Evolutionary conservation across 495 filamentous ascomycete genomes (phyloP).

Genomic region (Xylaria cubensis): DNA sequence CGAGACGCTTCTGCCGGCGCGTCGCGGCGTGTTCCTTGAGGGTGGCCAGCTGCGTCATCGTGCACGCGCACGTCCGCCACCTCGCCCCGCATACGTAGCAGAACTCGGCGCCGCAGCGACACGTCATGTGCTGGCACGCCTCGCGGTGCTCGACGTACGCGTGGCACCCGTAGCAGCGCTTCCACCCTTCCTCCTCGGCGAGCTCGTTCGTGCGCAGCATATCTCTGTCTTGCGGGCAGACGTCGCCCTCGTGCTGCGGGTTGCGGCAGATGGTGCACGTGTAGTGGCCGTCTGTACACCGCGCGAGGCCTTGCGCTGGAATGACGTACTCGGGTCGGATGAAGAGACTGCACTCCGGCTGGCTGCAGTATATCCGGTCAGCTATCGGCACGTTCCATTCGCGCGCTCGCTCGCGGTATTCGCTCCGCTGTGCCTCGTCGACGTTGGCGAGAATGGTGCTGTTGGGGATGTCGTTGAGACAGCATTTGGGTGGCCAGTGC

Average conservation of each 20-base stretch:
- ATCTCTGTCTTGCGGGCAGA: constrained; percentile 46
- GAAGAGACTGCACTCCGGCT: constrained; percentile 41
- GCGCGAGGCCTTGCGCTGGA: constrained; percentile 33
- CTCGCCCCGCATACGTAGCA: constrained; percentile 56
- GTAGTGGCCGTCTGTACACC: constrained; percentile 44
- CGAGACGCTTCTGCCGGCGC: constrained; percentile 33
- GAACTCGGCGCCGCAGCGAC: constrained; percentile 56
- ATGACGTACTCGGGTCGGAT: constrained; percentile 38
- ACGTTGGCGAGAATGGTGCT: constrained; percentile 41
- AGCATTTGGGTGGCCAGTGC: constrained; percentile 56
- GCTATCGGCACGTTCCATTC: constrained; percentile 46
- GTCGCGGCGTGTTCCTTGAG: constrained; percentile 34
- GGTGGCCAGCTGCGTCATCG: constrained; percentile 38
- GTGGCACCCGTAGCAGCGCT: constrained; percentile 37
- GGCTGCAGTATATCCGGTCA: constrained; percentile 48
- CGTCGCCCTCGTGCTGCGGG: constrained; percentile 36
- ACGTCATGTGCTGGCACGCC: constrained; percentile 62
- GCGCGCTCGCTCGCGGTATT: constrained; percentile 38
- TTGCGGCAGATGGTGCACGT: constrained; percentile 47
- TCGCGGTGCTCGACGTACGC: constrained; percentile 50
- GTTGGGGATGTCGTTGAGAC: constrained; percentile 46
- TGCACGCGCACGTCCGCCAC: constrained; percentile 49
- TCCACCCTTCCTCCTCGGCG: constrained; percentile 51
- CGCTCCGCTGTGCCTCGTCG: constrained; percentile 27
- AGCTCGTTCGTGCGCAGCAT: constrained; percentile 42